Evolutionary conservation across 176 grass and related monocot genomes (phyloP), one percentile per base, ranked within the genome.

Genomic region (Oryza officinalis): DNA sequence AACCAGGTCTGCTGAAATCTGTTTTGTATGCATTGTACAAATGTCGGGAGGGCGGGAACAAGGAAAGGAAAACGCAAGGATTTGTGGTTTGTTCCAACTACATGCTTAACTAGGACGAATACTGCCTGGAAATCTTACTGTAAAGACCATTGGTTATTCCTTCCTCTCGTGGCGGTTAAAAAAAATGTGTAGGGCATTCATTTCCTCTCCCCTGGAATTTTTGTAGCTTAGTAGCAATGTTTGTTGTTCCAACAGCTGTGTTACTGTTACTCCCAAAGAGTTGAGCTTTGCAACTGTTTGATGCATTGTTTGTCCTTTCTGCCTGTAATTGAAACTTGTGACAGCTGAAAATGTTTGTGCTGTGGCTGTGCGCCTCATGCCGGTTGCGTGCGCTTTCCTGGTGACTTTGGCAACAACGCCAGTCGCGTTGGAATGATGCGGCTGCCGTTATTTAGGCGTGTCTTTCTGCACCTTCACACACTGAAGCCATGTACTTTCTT

Each of bases 181-280:
- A 12, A 78, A 73, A 67, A 33, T 7, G 8, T 72, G 45, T 15
- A 61, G 37, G 65, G n/a, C 20, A 27, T 63, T 17, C 70, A 75
- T 57, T 10, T 82, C 44, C 57, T 37, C 11, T 23, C 33, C 40
- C 50, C 28, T 2, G 12, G 61, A 68, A 78, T 74, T 90, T 90
- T 83, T 63, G 80, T 83, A 87, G 88, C 75, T 63, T 87, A 87
- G 38, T 63, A 31, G 7, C 1, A 38, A 1, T 64, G 67, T 68
- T 45, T 74, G 66, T 27, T 77, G 17, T 67, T 67, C 20, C 30
- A 78, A 44, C 67, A 69, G 35, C 10, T 79, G 46, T 79, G 46
- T 86, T 28, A 69, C 68, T 68, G 27, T 35, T 80, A 25, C 20
- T 32, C 67, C 31, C 3, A 20, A 13, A 63, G 26, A 33, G 31